Evolutionary conservation across 129 eudicot genomes (phyloP), one percentile per base, ranked within the genome.

Genomic region (Tagetes erecta): DNA sequence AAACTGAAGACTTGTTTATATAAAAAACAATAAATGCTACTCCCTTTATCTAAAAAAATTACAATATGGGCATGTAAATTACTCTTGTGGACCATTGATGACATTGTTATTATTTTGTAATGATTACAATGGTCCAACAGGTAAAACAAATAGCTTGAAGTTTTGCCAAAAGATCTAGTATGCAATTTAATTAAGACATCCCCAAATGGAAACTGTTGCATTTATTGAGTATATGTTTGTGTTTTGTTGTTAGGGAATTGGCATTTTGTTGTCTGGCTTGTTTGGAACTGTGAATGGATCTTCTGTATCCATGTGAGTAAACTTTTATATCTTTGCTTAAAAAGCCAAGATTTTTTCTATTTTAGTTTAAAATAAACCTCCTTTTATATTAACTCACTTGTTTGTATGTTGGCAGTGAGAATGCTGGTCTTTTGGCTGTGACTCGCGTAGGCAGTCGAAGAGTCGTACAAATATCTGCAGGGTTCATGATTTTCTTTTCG

Each of bases 381-480:
- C 2, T 44, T 33, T 51, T 40, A 66, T 30, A 41, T 63, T 27
- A 45, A 50, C 14, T 33, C 51, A 4, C 47, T 50, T 5, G 42
- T 40, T 37, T 34, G 45, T 64, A 39, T 68, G 36, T n/a, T 46
- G 82, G 80, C 80, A 88, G 93, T 73, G 93, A 88, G 59, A 88
- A 88, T 73, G 93, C 90, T 13, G 93, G 93, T 33, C 93, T 88
- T 70, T 81, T 88, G 73, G 89, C 89, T 50, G 82, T 88, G 76
- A 88, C 93, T n/a, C 90, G 93, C 52, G 88, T 88, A 11, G 93
- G 93, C 58, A 88, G 93, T 72, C 83, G 93, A 83, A 86, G 90
- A 78, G 94, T 88, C 30, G 94, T 88, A 50, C 94, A 88, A 50
- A 88, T 88, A 69, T 76, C 94, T 52, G 90, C 94, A 10, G 94